phyloP scores from a whole-genome alignment of 306 rosid species.

The Ormosia semicastrata region DNA sequence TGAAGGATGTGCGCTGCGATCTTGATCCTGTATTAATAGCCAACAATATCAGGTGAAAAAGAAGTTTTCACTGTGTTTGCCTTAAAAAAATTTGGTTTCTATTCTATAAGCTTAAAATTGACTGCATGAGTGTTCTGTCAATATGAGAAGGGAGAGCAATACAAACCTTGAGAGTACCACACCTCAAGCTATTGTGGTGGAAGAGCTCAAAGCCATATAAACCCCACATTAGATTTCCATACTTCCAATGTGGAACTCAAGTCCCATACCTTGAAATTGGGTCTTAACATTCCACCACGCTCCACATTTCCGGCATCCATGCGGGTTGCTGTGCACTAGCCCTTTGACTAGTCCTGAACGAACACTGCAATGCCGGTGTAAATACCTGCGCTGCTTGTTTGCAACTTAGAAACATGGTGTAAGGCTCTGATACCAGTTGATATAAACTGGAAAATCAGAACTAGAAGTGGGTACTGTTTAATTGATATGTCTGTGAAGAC shows the following conservation, averaged over 20 bases:
- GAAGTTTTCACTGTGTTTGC: slow-evolving; percentile 12
- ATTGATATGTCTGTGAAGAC: too few relatives aligned
- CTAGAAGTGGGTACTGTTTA: too few relatives aligned
- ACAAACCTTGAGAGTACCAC: not conserved
- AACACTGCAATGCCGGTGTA: too few relatives aligned
- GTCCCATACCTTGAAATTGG: not conserved
- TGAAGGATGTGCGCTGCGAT: slow-evolving; percentile 93
- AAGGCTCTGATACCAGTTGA: too few relatives aligned
- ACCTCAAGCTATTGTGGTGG: not conserved
- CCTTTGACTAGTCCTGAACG: not conserved
- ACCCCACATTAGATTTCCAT: not conserved
- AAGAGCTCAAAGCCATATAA: not conserved
- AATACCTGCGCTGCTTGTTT: not conserved
- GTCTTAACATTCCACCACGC: not conserved
- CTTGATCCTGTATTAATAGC: slow-evolving; percentile 89
- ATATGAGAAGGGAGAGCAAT: not conserved
- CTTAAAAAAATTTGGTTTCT: not conserved
- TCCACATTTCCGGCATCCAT: not conserved
- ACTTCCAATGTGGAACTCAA: not conserved
- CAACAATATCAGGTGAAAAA: slow-evolving; percentile 72
- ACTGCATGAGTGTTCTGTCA: not conserved
- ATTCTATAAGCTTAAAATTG: not conserved
- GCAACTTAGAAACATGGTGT: not conserved
- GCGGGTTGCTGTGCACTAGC: not conserved
- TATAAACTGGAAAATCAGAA: too few relatives aligned